Evolutionary conservation across 2,329 filamentous ascomycete species (phyloP), one percentile per base, ranked within the genome.

Genomic region (Teratosphaeria destructans): DNA sequence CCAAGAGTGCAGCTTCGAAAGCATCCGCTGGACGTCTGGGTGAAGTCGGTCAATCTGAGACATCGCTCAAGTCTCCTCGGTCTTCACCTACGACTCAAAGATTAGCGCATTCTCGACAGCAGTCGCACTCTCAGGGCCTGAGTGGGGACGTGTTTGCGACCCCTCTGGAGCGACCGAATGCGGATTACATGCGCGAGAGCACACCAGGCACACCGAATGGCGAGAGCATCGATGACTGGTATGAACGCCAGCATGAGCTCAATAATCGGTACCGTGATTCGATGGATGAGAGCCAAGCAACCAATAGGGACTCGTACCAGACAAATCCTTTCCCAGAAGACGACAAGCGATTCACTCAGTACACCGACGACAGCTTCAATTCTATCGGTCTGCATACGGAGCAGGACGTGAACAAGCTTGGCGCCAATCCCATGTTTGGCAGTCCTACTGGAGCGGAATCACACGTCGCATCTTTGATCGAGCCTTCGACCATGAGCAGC

Each of bases 381-480:
- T 29, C 37, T 23, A 39, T 16, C 39, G 71, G 70, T 54, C 76
- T 84, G 53, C 78, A 82, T 35, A 80, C 85, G 26, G 86, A 85
- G 35, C 88, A 89, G 66, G 83, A 89, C 59, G 84, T 96, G 2
- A 57, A 59, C 55, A 84, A 82, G 23, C 76, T 90, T 54, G 87
- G 82, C 52, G 85, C 85, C 11, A 95, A 89, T 66, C 87, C 90
- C 1, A 81, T 89, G 65, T 87, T 90, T 68, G 56, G 47, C 66
- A 85, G 84, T 1, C 84, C 83, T 1, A 70, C 85, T 37, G 90
- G 83, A 2, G 85, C 95, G 0, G 92, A 96, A 73, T 96, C 92
- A 14, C 89, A 88, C 10, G 92, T 97, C 11, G 93, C 93, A 7
- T 96, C 92, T 16, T 78, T 97, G 6, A 87, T 94, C 66, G 90